These are phyloP conservation scores for Monosporascus sp. DNA, from an alignment of 2,329 filamentous ascomycete genomes.

Conservation along the genomic window DNA sequence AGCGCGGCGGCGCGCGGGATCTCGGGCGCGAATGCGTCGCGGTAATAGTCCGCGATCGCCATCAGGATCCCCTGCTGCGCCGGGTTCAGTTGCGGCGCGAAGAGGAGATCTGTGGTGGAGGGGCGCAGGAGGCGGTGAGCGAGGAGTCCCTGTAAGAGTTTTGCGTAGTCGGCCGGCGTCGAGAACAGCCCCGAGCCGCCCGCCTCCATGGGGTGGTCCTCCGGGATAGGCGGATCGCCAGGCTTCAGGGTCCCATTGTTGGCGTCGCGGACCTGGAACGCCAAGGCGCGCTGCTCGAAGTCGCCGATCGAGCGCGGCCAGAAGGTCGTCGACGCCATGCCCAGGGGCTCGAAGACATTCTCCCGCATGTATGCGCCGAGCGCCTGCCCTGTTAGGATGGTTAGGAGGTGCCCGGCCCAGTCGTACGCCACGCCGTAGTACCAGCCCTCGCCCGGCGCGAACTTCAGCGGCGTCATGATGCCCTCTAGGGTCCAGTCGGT, in stretches of 20 bases:
- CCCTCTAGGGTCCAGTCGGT: constrained; percentile 29
- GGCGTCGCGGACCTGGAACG: neutral
- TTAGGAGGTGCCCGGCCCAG: constrained; percentile 41
- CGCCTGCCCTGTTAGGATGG: constrained; percentile 30
- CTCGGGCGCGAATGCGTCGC: constrained; percentile 29
- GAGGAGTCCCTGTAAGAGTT: constrained; percentile 29
- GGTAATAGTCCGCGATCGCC: constrained; percentile 9
- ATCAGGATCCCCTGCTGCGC: constrained; percentile 18
- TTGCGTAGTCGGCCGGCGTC: constrained; percentile 34
- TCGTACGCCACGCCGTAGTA: constrained; percentile 41
- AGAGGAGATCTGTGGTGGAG: constrained; percentile 29
- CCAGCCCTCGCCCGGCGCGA: constrained; percentile 43
- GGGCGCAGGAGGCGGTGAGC: constrained; percentile 23
- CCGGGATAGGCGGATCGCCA: constrained; percentile 13
- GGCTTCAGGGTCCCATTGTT: constrained; percentile 15
- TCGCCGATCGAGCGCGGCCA: constrained; percentile 21
- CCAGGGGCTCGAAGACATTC: constrained; percentile 31
- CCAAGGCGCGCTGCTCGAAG: neutral
- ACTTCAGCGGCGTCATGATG: constrained; percentile 37
- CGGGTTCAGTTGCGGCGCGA: constrained; percentile 34
- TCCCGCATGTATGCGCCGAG: constrained; percentile 33
- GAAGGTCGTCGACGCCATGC: constrained; percentile 32
- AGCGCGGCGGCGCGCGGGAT: constrained; percentile 27
- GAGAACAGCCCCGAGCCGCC: constrained; percentile 39
- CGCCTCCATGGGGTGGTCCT: constrained; percentile 31